phyloP scores from a whole-genome alignment of 306 rosid species.

The Lathyrus oleraceus region DNA sequence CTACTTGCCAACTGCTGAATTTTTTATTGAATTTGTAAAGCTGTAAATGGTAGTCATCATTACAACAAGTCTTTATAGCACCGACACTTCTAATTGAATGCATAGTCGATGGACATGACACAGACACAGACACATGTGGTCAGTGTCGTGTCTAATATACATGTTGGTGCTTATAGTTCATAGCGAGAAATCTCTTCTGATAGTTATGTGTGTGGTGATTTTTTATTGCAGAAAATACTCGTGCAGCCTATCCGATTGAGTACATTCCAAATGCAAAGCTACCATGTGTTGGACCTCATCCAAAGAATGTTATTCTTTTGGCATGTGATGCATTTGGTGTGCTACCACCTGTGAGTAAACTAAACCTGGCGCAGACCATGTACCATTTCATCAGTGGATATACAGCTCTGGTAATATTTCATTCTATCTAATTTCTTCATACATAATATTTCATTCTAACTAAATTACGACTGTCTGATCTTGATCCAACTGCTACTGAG shows the following conservation, averaged over 20 bases:
- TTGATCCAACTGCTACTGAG: not conserved
- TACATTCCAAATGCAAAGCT: slow-evolving; percentile 88
- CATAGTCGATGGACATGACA: not conserved
- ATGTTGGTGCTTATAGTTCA: not conserved
- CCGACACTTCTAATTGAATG: not conserved
- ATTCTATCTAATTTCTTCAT: not conserved
- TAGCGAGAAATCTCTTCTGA: not conserved
- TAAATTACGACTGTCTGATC: no score
- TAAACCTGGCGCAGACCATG: slow-evolving; percentile 88
- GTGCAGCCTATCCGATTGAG: slow-evolving; percentile 91
- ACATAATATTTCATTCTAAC: not conserved
- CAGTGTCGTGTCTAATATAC: not conserved
- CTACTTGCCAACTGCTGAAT: not conserved
- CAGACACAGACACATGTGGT: not conserved
- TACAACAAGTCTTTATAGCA: not conserved
- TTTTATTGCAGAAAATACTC: slow-evolving; percentile 70
- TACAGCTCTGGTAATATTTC: slow-evolving; percentile 77
- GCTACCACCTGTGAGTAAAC: slow-evolving; percentile 91
- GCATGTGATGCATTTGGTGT: slow-evolving; percentile 97
- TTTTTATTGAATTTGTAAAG: not conserved
- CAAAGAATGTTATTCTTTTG: slow-evolving; percentile 82
- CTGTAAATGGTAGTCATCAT: not conserved
- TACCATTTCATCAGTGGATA: slow-evolving; percentile 96
- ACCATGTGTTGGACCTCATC: slow-evolving; percentile 93
- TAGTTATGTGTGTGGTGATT: not conserved